Evolutionary conservation across 495 filamentous ascomycete genomes (phyloP).

Genomic region (Neurospora sublineolata): DNA sequence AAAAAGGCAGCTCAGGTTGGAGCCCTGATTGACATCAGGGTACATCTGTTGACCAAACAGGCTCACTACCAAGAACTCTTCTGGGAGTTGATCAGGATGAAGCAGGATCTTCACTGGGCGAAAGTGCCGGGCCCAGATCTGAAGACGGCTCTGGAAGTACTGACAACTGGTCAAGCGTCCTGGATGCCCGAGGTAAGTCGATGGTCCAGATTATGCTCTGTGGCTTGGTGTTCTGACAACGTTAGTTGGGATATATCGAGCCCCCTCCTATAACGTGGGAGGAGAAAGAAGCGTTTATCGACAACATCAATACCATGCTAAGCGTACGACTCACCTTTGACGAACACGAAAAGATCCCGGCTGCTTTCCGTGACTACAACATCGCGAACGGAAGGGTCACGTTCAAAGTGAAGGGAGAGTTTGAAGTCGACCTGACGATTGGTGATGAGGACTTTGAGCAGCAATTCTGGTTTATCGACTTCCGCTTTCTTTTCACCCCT

Average conservation of each 20-base stretch:
- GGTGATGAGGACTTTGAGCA: conserved; percentile 65
- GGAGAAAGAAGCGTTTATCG: conserved; percentile 54
- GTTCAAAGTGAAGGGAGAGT: conserved; percentile 71
- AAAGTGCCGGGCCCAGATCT: conserved; percentile 80
- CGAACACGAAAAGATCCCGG: conserved; percentile 65
- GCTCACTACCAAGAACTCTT: conserved; percentile 44
- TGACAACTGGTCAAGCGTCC: conserved; percentile 60
- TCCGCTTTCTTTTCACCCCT: conserved; percentile 72
- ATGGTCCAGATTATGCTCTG: background rate
- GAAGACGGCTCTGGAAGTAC: conserved; percentile 72
- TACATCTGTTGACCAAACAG: conserved; percentile 53
- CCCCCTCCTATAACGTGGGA: conserved; percentile 55
- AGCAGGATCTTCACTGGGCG: conserved; percentile 50
- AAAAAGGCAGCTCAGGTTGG: conserved; percentile 63
- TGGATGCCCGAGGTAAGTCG: conserved; percentile 65
- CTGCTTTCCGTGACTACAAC: conserved; percentile 57
- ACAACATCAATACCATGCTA: conserved; percentile 72
- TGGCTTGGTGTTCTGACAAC: conserved; percentile 10
- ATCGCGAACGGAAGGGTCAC: conserved; percentile 74
- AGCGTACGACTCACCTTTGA: conserved; percentile 68
- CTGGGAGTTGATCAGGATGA: conserved; percentile 53
- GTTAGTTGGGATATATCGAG: conserved; percentile 64
- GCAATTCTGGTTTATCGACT: conserved; percentile 88
- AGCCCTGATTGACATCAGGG: conserved; percentile 72
- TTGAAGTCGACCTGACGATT: conserved; percentile 85